Conservation (phyloP, 495 filamentous ascomycete species). For the Aeminium ludgeri region DNA sequence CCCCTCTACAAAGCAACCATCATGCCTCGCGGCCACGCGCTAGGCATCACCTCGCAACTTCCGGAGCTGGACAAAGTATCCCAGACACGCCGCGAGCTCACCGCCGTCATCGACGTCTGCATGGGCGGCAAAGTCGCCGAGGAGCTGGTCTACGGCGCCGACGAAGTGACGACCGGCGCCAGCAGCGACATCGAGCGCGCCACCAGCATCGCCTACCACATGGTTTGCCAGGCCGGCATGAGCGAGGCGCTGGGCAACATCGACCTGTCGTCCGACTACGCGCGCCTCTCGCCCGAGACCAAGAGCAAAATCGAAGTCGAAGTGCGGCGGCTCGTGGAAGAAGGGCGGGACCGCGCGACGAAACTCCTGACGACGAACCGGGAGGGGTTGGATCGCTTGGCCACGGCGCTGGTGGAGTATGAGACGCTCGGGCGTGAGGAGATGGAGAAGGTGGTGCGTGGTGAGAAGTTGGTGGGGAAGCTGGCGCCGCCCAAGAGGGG, state of each 20-base stretch:
- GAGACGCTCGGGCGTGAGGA: constrained; percentile 79
- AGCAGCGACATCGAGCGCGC: constrained; percentile 54
- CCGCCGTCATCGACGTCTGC: constrained; percentile 60
- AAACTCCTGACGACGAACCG: constrained; percentile 52
- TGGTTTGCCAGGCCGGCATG: constrained; percentile 81
- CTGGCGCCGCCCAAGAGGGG: too few species aligned
- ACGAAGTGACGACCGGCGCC: constrained; percentile 66
- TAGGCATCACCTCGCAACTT: constrained; percentile 71
- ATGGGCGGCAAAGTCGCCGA: constrained; percentile 93
- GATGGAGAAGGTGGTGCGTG: constrained; percentile 70
- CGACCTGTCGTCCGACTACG: constrained; percentile 62
- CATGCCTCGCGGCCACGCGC: constrained; percentile 68
- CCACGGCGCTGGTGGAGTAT: constrained; percentile 81
- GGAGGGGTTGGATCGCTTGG: constrained; percentile 70
- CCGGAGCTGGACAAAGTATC: constrained; percentile 84
- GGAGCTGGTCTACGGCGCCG: constrained; percentile 74
- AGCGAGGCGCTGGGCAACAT: constrained; percentile 77
- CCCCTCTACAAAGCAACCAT: constrained; percentile 94
- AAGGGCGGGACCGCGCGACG: constrained; percentile 55
- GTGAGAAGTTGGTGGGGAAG: constrained; percentile 59
- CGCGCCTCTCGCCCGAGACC: constrained; percentile 66
- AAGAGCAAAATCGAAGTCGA: constrained; percentile 70
- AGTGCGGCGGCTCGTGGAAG: constrained; percentile 70
- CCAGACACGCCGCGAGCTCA: constrained; percentile 49
- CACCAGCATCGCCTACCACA: constrained; percentile 59